Evolutionary conservation across 371 early-diverging fungal species (phyloP).

Genomic region (Paraphysoderma sedebokerense): DNA sequence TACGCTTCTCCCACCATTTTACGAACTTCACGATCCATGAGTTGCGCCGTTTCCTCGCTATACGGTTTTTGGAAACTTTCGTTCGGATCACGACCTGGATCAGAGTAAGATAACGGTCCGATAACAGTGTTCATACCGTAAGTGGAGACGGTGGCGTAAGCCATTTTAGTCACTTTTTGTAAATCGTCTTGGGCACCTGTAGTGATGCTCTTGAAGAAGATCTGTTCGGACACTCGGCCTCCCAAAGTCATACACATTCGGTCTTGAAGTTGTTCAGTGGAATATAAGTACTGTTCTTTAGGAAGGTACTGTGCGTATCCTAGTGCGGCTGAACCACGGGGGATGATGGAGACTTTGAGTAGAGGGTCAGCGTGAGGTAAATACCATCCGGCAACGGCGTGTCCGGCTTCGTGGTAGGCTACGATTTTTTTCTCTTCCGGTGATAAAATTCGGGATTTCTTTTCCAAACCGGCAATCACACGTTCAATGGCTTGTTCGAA

Average conservation of each 20-base stretch:
- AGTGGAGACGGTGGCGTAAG: conserved; percentile 81
- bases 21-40: conserved; percentile 91
- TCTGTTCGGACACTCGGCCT: conserved; percentile 85
- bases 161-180: conserved; percentile 92
- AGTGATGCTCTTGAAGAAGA: conserved; percentile 81
- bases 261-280: conserved; percentile 78
- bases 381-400: conserved; percentile 98
- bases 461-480: conserved; percentile 95
- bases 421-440: conserved; percentile 98
- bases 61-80: conserved; percentile 86
- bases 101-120: conserved; percentile 40
- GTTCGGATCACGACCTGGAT: conserved; percentile 30
- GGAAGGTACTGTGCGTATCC: conserved; percentile 98
- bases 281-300: conserved; percentile 90
- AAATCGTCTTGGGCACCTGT: conserved; percentile 88
- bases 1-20: conserved; percentile 64
- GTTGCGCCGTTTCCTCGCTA: conserved; percentile 79
- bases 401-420: conserved; percentile 98
- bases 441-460: conserved; percentile 83
- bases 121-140: conserved; percentile 89
- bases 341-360: conserved; percentile 95
- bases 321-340: conserved; percentile 85
- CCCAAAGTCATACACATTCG: conserved; percentile 96
- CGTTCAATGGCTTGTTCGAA: conserved; percentile 97
- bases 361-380: conserved; percentile 88